Base-by-base conservation (phyloP, 805 yeast genomes). In the Hemisphaericaspora nanyangensis region DNA sequence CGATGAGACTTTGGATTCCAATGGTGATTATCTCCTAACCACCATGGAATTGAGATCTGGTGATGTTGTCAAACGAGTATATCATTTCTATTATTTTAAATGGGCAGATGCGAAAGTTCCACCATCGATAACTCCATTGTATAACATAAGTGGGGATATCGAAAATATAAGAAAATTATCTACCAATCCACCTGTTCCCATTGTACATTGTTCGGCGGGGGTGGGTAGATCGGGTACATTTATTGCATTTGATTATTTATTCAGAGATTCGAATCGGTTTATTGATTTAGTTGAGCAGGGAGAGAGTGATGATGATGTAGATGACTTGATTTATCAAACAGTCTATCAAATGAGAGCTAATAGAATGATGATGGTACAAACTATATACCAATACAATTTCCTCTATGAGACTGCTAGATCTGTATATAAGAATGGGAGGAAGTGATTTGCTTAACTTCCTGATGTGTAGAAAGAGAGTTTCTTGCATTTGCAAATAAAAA, bases 61-160 rank as follows among this genome's bases (percentile, higher is more conserved):
- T 2, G 38, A 40, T 6, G 45, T 30, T 15, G 29, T 39, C 10
- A 65, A 63, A 31, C 49, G 35, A 7, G 70, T 66, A 8, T 54
- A 47, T 34, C 78, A 73, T 47, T 61, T 56, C 38, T 63, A 70
- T 44, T 71, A 65, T 48, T 56, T 54, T 42, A 54, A 61, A 35
- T 73, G 78, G 78, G 65, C 65, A 1, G 78, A 73, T 47, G 62
- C 70, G 22, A 53, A 60, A 27, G 61, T 60, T 6, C 77, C 78
- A 1, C 47, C 52, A 1, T 54, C 62, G 8, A 47, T 57, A 5
- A 54, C 44, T 3, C 67, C 72, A 0, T 48, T 73, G 40, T 15
- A 51, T 8, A 17, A 56, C 38, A 32, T 56, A 38, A 54, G 60
- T 18, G 45, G 49, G 22, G 54, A 51, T 25, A 44, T 61, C 7